Base-by-base conservation (phyloP, 805 yeast genomes). In the Saccharomycopsis guyanensis region DNA sequence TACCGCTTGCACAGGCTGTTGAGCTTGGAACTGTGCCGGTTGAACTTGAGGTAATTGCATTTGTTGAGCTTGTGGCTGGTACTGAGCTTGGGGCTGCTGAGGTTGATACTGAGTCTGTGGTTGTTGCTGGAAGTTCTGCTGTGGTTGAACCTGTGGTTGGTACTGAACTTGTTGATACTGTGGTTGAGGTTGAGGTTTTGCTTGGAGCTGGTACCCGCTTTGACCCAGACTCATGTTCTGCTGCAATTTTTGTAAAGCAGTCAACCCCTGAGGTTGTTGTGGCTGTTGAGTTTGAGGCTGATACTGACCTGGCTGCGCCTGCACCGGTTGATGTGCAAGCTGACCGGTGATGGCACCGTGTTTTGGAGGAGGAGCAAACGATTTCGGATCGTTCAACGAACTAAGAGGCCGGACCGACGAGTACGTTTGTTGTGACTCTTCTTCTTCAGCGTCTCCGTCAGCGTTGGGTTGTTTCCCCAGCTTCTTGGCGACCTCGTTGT, bases 321-420 rank as follows among this genome's bases (percentile, higher is more conserved):
- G 19, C 16, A 18, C 19, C n/a, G 20, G 42, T 13, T 23, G 37
- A 15, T 2, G 20, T 13, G n/a, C 22, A 4, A 16, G 34, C 20
- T 19, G 20, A 23, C 35, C 25, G 7, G 12, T 20, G 18, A 22
- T 13, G 8, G 32, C 4, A 18, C 46, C 61, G 40, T 74, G 54
- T 24, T 49, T 57, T 0, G 77, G 76, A 0, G 72, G 72, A 6
- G 65, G 53, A 1, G 74, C 70, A 47, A 67, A 62, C 2, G 66
- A 32, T 23, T 55, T 60, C 8, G 72, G 64, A 38, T 65, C 62
- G 15, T 46, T 46, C 36, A 60, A 38, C 7, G 55, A 29, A 31
- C 42, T 24, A 5, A 32, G 22, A 3, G 45, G 45, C 24, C 45
- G 34, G n/a, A 37, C 40, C n/a, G 27, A 10, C 2, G 56, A 46